Evolutionary conservation across 768 basidiomycete genomes (phyloP).

Genomic region (Phylloporus scabripes): DNA sequence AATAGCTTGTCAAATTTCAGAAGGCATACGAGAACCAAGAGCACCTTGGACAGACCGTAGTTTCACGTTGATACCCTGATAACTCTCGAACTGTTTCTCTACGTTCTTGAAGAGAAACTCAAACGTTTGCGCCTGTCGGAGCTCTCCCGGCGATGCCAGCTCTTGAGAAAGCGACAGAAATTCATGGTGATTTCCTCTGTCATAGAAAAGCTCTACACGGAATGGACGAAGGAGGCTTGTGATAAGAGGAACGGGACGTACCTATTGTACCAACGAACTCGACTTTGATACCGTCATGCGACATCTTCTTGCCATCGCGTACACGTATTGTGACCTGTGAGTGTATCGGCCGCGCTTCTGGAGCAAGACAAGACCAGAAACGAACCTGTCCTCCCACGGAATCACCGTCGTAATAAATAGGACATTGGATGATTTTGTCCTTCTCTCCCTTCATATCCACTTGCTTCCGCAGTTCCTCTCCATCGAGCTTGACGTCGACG

Average conservation of each 20-base stretch:
- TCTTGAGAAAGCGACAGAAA: conserved; percentile 95
- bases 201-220: conserved; percentile 76
- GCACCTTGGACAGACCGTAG: conserved; percentile 56
- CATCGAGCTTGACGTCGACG: conserved; percentile 82
- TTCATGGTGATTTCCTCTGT: conserved; percentile 96
- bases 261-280: conserved; percentile 97
- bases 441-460: conserved; percentile 89
- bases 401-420: conserved; percentile 95
- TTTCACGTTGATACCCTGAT: conserved; percentile 98
- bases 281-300: conserved; percentile 96
- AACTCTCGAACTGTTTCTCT: conserved; percentile 98
- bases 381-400: conserved; percentile 81
- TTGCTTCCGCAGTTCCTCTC: conserved; percentile 82
- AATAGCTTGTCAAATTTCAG: conserved; percentile 57
- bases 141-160: conserved; percentile 91
- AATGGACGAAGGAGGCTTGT: neutral
- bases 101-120: conserved; percentile 99
- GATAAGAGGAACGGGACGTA: conserved; percentile 32
- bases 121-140: conserved; percentile 93
- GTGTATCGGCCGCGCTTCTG: neutral
- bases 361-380: conserved; percentile 2
- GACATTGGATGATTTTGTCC: conserved; percentile 78
- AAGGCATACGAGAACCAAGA: neutral
- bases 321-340: conserved; percentile 77
- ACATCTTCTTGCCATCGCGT: conserved; percentile 90